Conservation (phyloP, 495 filamentous ascomycete species). For the Jackrogersella minutella region DNA sequence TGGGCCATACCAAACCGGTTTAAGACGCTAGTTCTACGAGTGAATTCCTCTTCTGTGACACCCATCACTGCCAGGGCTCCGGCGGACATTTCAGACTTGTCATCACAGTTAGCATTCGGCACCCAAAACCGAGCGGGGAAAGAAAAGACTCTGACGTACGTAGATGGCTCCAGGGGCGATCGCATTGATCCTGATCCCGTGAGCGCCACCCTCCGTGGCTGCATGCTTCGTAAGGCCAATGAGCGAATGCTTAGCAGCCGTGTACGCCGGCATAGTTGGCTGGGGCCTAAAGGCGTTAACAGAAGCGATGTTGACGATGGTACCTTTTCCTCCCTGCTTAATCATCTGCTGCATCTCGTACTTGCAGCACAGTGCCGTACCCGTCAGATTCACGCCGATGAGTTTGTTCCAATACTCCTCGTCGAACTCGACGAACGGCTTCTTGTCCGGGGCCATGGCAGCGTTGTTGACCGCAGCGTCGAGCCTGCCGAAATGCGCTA, state of each 20-base stretch:
- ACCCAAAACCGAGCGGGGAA: not conserved
- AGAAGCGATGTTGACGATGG: slow-evolving; percentile 75
- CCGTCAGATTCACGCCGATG: slow-evolving; percentile 56
- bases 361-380: slow-evolving; percentile 57
- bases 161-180: slow-evolving; percentile 68
- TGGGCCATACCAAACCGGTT: slow-evolving; percentile 44
- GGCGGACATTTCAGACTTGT: slow-evolving; percentile 45
- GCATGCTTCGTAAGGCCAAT: slow-evolving; percentile 72
- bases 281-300: slow-evolving; percentile 68
- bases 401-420: slow-evolving; percentile 54
- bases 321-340: slow-evolving; percentile 62
- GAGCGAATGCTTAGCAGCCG: slow-evolving; percentile 72
- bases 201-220: slow-evolving; percentile 73
- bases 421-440: slow-evolving; percentile 51
- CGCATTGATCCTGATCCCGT: slow-evolving; percentile 73
- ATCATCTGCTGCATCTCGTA: slow-evolving; percentile 60
- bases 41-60: slow-evolving; percentile 38
- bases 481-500: slow-evolving; percentile 60
- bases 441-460: slow-evolving; percentile 69
- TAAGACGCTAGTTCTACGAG: slow-evolving; percentile 28
- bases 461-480: slow-evolving; percentile 76
- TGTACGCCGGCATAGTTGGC: slow-evolving; percentile 72
- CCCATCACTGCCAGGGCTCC: slow-evolving; percentile 38
- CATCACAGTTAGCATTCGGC: slow-evolving; percentile 39
- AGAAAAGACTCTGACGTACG: slow-evolving; percentile 13